Base-by-base conservation (phyloP, 139 green algal genomes). In the Tetraselmis striata region DNA sequence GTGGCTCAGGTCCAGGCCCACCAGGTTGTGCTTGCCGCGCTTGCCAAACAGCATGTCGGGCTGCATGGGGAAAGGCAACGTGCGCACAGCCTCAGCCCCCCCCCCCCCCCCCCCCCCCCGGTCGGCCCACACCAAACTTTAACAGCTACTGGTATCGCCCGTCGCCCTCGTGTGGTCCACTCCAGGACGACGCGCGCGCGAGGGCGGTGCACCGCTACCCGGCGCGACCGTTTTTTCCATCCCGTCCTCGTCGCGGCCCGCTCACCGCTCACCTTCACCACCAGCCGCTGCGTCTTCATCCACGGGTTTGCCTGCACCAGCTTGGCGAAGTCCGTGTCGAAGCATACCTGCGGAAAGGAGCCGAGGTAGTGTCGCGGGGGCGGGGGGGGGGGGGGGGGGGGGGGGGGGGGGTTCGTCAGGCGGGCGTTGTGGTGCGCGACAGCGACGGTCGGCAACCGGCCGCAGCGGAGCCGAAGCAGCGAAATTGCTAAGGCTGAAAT, bases 11-110 rank as follows among this genome's bases (percentile, higher is more conserved):
- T 96, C 94, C 0, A 97, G 86, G 2, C 92, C 93, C 28, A 98
- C 94, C 45, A 98, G 88, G 84, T 98, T 95, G 77, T 97, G 91
- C 88, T 98, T 98, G 76, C 95, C 95, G 2, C 95, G 93, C 86
- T 98, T 95, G 1, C 95, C 95, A 85, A 98, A 98, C 30, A 98
- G 91, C 93, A 97, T 98, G 86, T 98, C 95, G 0, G 95, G 95
- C 83, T 98, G 98, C 23, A 98, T 94, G 5, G 98, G 95, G 31
- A 98, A 90, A 75, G 88, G 18, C 32, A 25, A 75, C 5, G 24
- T 2, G 59, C 29, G 59, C 32, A 25, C 23, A n/a, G n/a, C n/a
- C n/a, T n/a, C n/a, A n/a, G n/a, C n/a, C n/a, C n/a, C n/a, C n/a
- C n/a, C n/a, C n/a, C n/a, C n/a, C n/a, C n/a, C n/a, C n/a, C n/a